These are phyloP conservation scores for Cicer chorassanicum DNA, from an alignment of 306 rosid species.

Conservation along the genomic window DNA sequence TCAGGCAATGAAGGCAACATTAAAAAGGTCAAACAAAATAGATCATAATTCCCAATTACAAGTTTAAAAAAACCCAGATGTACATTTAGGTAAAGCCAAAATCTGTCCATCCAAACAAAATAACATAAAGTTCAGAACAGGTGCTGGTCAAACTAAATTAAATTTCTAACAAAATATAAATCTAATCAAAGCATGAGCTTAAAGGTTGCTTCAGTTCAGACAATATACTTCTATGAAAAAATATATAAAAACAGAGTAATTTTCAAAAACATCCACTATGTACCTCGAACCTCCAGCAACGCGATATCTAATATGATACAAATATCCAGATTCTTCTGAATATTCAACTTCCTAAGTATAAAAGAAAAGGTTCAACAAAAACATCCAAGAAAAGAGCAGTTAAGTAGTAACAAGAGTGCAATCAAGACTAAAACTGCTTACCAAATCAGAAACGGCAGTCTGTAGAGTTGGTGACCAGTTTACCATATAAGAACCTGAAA, in stretches of 20 bases:
- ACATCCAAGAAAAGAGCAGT: slow-evolving; percentile 36
- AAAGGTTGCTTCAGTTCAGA: slow-evolving; percentile 3
- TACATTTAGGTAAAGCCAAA: not conserved
- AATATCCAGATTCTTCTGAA: slow-evolving; percentile 86
- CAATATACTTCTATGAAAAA: slow-evolving; percentile 5
- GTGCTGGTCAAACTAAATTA: slow-evolving; percentile 15
- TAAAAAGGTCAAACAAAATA: not conserved
- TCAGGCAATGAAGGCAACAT: slow-evolving; percentile 14
- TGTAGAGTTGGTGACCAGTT: slow-evolving; percentile 96
- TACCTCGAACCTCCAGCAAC: slow-evolving; percentile 82
- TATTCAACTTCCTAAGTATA: slow-evolving; percentile 90
- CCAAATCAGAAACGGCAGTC: slow-evolving; percentile 98
- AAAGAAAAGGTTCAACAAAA: slow-evolving; percentile 43
- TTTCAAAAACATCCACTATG: not conserved
- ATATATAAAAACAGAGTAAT: not conserved
- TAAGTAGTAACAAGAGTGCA: slow-evolving; percentile 20
- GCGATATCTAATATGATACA: slow-evolving; percentile 86
- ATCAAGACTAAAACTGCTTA: slow-evolving; percentile 44
- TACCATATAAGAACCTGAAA: slow-evolving; percentile 90
- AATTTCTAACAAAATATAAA: slow-evolving; percentile 13
- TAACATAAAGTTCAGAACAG: not conserved
- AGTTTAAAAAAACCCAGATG: slow-evolving; percentile 4
- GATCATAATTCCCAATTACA: not conserved
- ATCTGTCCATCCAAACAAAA: not conserved
- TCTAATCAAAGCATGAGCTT: slow-evolving; percentile 31